A percentile compares a stretch with the other conserved stretches of the same genome.
Evolutionary conservation across 257 asterid species (phyloP).

Genomic region (Solanum chmielewskii): DNA sequence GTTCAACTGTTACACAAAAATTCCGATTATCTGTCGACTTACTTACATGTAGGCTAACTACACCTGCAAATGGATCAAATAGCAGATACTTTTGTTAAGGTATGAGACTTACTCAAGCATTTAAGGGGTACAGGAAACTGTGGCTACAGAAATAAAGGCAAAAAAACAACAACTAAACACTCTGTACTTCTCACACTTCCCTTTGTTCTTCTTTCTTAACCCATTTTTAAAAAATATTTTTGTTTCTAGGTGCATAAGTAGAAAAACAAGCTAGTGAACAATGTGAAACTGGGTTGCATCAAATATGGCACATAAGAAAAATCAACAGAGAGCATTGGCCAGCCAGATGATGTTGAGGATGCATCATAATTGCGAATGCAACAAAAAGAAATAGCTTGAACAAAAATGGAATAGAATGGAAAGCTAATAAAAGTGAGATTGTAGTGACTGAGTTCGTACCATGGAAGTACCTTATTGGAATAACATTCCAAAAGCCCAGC

Average conservation of each 20-base stretch:
- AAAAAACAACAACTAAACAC: neutral
- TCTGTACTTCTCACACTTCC: neutral
- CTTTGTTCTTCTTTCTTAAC: neutral
- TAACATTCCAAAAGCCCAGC: conserved; percentile 68
- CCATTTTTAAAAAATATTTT: neutral
- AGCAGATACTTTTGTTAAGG: neutral
- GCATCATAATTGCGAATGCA: neutral
- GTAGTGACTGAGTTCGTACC: conserved; percentile 31
- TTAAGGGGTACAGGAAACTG: neutral
- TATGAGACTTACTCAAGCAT: neutral
- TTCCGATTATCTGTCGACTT: neutral
- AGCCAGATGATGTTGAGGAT: neutral
- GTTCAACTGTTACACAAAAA: neutral
- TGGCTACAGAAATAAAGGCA: neutral
- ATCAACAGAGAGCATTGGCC: neutral
- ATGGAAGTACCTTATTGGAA: conserved; percentile 61
- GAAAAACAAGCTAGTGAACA: neutral
- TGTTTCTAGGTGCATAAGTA: neutral
- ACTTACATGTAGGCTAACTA: neutral
- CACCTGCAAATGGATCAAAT: neutral
- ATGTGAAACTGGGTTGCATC: neutral
- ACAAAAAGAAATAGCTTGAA: neutral
- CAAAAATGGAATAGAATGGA: neutral
- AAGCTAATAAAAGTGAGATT: neutral
- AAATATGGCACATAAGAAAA: neutral